A percentile compares a stretch with the other conserved stretches of the same genome.
These are phyloP conservation scores for Scedosporium aurantiacum DNA, from an alignment of 2,329 filamentous ascomycete species.

Conservation along the genomic window DNA sequence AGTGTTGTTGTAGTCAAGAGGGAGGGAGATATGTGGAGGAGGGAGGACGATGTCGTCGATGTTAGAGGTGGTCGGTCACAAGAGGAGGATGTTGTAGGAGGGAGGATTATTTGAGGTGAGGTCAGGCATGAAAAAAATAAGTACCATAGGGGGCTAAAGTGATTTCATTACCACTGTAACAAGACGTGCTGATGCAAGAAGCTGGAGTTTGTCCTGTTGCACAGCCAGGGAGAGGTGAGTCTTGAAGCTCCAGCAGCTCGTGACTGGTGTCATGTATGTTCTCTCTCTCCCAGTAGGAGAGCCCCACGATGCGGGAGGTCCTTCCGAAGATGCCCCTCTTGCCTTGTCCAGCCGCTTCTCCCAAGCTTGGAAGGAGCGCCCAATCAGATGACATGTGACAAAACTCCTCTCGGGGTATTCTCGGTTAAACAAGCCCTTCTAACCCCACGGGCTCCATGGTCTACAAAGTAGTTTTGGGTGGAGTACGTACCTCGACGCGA, in stretches of 20 bases:
- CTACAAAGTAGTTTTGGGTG: background rate
- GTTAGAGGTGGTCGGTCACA: too few species aligned
- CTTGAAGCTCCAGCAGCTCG: background rate
- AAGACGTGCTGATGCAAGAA: background rate
- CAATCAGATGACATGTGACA: constrained; percentile 2
- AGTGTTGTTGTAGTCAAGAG: too few species aligned
- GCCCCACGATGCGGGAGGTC: background rate
- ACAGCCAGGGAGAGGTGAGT: background rate
- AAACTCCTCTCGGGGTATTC: background rate
- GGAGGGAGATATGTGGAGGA: too few species aligned
- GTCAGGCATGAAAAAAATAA: background rate
- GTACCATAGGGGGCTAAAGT: background rate
- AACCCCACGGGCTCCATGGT: background rate
- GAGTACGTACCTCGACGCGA: background rate
- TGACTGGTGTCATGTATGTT: background rate
- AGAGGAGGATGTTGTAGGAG: background rate
- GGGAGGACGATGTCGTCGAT: too few species aligned
- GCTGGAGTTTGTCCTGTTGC: too few species aligned
- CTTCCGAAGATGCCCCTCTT: background rate
- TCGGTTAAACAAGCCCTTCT: background rate
- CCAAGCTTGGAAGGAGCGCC: background rate
- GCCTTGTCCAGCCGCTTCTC: background rate
- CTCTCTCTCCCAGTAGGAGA: background rate
- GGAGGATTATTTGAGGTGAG: background rate
- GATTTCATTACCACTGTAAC: background rate